Base-by-base conservation (phyloP, 75 land plant species). In the Cunninghamia lanceolata region DNA sequence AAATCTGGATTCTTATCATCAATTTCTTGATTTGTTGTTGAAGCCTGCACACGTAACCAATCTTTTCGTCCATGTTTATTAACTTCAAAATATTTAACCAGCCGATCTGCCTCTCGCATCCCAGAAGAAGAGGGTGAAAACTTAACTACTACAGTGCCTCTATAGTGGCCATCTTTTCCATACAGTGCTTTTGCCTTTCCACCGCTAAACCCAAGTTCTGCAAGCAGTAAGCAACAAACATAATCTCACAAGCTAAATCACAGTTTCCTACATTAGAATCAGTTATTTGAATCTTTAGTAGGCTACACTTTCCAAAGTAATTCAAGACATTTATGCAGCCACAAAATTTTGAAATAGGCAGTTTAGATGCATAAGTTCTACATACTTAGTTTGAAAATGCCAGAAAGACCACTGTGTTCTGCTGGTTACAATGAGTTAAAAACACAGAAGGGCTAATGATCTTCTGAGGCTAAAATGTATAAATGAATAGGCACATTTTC, bases 121-220 rank as follows among this genome's bases (percentile, higher is more conserved):
- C 96, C 94, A 21, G 88, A 56, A 10, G 82, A 87, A 82, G 90
- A 90, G 87, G 89, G 85, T 30, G 91, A 50, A 88, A 93, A 94
- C 89, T 93, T 93, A 15, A 94, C 90, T 21, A 90, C 53, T 15
- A 91, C 89, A 2, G 91, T 86, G 40, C 96, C 96, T 32, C 15
- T 71, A 71, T 86, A 52, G 70, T 93, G 93, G 32, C 96, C 96
- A 11, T 94, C 95, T 82, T 84, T 94, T 17, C 89, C 88, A 84
- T 91, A 92, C 90, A 94, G 36, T 1, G 95, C 87, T 86, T 89
- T 92, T 32, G 93, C 86, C 83, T 94, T 94, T 83, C 93, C 93
- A 89, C 90, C 89, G 63, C 66, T 50, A 84, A 91, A 89, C 28
- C 95, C 95, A 78, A 94, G 87, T 84, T 92, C 95, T 94, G 88